Conservation (phyloP, 164 flowering plant species). For the Berberis vulgaris region DNA sequence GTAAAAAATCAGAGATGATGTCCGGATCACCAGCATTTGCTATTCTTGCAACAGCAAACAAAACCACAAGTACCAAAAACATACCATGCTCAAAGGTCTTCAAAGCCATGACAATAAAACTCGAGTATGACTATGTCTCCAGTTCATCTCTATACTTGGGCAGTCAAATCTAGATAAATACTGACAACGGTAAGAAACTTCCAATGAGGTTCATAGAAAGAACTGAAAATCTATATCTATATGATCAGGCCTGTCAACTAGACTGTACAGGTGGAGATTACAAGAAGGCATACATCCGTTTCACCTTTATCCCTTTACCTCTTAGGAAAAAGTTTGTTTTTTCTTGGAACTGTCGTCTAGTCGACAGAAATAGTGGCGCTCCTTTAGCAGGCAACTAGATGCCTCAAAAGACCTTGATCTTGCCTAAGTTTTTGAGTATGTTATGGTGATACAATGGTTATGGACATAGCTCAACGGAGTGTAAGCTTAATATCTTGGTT, state of each 20-base stretch:
- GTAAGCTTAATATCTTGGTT: too few relatives aligned
- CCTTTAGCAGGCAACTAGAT: too few relatives aligned
- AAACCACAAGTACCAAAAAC: not conserved
- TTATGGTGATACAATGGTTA: not conserved
- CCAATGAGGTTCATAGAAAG: not conserved
- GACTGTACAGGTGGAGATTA: not conserved
- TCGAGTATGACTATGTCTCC: too few relatives aligned
- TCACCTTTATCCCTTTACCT: too few relatives aligned
- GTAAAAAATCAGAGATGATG: not conserved
- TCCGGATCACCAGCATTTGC: not conserved
- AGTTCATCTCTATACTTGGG: too few relatives aligned
- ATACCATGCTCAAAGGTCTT: not conserved
- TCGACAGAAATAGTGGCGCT: too few relatives aligned
- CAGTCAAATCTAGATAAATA: too few relatives aligned
- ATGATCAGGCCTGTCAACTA: not conserved
- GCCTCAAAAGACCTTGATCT: too few relatives aligned
- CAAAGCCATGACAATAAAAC: not conserved
- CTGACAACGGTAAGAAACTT: not conserved
- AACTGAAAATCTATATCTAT: not conserved
- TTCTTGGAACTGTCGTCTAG: too few relatives aligned
- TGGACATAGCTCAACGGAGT: too few relatives aligned
- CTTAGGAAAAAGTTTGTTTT: too few relatives aligned
- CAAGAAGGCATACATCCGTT: not conserved
- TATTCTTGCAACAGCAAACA: not conserved
- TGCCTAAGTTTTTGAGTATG: too few relatives aligned